phyloP scores from a whole-genome alignment of 2,329 filamentous ascomycete species.

The Delphinella strobiligena region DNA sequence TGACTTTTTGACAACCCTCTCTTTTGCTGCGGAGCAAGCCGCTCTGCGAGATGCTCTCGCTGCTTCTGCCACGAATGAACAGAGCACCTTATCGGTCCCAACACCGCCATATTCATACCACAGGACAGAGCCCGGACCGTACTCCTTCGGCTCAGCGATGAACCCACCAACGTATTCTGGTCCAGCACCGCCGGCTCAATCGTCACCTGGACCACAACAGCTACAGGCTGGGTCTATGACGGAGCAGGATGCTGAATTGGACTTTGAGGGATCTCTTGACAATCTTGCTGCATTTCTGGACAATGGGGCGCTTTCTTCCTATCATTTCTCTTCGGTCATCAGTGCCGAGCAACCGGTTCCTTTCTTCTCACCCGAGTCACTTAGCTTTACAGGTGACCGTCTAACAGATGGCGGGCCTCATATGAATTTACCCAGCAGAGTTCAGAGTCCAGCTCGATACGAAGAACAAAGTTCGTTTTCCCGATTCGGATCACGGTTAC shows the following conservation, averaged over 20 bases:
- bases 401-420: slow-evolving; percentile 1
- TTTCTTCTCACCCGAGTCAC: slow-evolving; percentile 29
- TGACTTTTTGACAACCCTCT: background rate
- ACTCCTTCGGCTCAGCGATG: background rate
- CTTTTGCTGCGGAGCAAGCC: background rate
- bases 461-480: slow-evolving; percentile 8
- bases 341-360: slow-evolving; percentile 30
- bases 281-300: slow-evolving; percentile 27
- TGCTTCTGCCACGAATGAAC: background rate
- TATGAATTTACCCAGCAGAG: background rate
- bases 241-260: slow-evolving; percentile 8
- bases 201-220: no score
- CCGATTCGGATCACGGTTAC: slow-evolving; percentile 6
- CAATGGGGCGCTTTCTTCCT: slow-evolving; percentile 24
- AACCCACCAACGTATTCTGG: background rate
- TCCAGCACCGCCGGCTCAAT: background rate
- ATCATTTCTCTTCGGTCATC: slow-evolving; percentile 27
- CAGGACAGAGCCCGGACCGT: background rate
- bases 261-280: slow-evolving; percentile 23
- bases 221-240: no score
- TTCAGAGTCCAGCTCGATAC: background rate
- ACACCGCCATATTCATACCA: background rate
- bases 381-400: slow-evolving; percentile 20
- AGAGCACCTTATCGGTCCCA: background rate
- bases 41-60: background rate